Percentiles rank a stretch among this genome's conserved stretches.
Conservation (phyloP, 208 protist species). For the Wallacemonas sp. region DNA sequence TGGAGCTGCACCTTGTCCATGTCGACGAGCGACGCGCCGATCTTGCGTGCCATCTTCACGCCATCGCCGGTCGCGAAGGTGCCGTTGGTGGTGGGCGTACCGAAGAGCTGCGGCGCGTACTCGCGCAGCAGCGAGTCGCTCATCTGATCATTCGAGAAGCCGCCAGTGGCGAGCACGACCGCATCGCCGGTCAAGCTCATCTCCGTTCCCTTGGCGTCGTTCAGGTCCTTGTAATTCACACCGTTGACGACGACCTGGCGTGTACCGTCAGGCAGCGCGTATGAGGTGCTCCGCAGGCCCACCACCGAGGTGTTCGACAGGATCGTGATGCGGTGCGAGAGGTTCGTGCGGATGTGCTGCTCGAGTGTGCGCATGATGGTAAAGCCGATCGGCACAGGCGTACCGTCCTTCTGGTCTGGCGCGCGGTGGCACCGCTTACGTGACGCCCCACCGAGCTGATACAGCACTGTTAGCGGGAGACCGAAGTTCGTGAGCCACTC, state of each 20-base stretch:
- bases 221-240: constrained; percentile 36
- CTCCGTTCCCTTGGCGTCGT: constrained; percentile 11
- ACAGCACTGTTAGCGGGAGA: constrained; percentile 64
- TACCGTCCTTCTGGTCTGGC: constrained; percentile 42
- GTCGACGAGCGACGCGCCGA: constrained; percentile 76
- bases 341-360: constrained; percentile 57
- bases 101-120: constrained; percentile 68
- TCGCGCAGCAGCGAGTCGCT: constrained; percentile 68
- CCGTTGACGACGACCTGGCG: constrained; percentile 46
- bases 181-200: constrained; percentile 53
- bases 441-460: constrained; percentile 80
- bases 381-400: constrained; percentile 73
- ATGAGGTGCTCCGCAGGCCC: constrained; percentile 31
- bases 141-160: constrained; percentile 72
- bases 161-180: constrained; percentile 89
- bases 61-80: constrained; percentile 78
- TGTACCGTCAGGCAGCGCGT: constrained; percentile 31
- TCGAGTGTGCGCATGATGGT: constrained; percentile 77
- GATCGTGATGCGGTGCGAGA: constrained; percentile 41
- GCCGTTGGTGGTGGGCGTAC: constrained; percentile 92
- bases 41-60: constrained; percentile 56
- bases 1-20: constrained; percentile 95
- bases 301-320: constrained; percentile 38
- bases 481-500: constrained; percentile 67
- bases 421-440: constrained; percentile 66